Evolutionary conservation across 2,329 filamentous ascomycete genomes (phyloP).

Genomic region (Fusarium mundagurra): DNA sequence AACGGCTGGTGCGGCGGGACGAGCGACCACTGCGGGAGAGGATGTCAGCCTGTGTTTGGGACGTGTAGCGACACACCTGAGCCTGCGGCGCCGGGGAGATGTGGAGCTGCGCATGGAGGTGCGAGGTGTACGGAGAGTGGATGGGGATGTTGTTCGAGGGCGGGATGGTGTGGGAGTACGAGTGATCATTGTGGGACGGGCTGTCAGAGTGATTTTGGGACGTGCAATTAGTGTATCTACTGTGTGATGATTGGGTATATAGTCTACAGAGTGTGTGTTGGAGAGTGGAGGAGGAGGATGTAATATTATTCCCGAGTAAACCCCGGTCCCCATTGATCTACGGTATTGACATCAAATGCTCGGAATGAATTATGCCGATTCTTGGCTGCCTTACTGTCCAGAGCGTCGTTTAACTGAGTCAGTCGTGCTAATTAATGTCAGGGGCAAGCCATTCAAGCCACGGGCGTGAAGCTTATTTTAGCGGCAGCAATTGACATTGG

Average conservation of each 20-base stretch:
- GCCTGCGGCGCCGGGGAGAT: constrained; percentile 38
- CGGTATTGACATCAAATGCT: not conserved
- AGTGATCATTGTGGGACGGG: constrained; percentile 52
- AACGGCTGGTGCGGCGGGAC: constrained; percentile 51
- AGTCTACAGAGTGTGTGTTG: not conserved
- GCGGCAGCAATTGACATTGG: not conserved
- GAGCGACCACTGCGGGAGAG: constrained; percentile 51
- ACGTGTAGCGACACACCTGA: constrained; percentile 34
- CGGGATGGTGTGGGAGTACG: constrained; percentile 51
- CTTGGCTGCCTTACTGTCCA: not conserved
- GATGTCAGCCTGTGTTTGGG: constrained; percentile 51
- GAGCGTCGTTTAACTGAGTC: not conserved
- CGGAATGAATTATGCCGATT: constrained; percentile 11
- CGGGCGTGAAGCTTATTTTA: not conserved
- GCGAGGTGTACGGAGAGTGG: constrained; percentile 41
- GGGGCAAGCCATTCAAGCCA: constrained; percentile 16
- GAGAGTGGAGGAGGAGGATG: not conserved
- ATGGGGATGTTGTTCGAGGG: constrained; percentile 44
- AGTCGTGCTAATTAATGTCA: constrained; percentile 16
- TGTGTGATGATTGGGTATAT: not conserved
- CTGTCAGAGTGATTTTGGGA: constrained; percentile 50
- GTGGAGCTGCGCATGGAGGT: constrained; percentile 38
- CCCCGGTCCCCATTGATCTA: not conserved
- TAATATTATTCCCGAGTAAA: constrained; percentile 5
- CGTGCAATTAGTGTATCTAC: constrained; percentile 20